Evolutionary conservation across 1,139 yeast species (phyloP).

Genomic region (Yamadazyma pseudoaaseri): DNA sequence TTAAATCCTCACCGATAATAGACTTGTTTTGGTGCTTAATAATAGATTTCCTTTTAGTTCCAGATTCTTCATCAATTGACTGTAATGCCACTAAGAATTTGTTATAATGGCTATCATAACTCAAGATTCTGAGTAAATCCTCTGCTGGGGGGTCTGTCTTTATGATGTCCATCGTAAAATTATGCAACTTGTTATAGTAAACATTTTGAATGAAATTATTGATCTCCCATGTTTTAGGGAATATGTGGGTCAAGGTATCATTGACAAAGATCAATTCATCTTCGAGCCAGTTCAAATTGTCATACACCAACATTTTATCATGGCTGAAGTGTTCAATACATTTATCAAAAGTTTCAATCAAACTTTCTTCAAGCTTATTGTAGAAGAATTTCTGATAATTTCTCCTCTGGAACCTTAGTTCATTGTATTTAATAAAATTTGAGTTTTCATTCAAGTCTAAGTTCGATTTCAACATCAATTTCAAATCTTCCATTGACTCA

Average conservation of each 20-base stretch:
- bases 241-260: slow-evolving; percentile 56
- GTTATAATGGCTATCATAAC: slow-evolving; percentile 70
- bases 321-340: slow-evolving; percentile 58
- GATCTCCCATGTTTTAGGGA: slow-evolving; percentile 72
- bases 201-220: slow-evolving; percentile 60
- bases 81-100: slow-evolving; percentile 33
- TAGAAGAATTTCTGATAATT: slow-evolving; percentile 67
- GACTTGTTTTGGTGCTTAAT: slow-evolving; percentile 43
- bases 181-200: slow-evolving; percentile 68
- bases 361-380: slow-evolving; percentile 56
- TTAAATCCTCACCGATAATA: slow-evolving; percentile 70
- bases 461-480: slow-evolving; percentile 50
- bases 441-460: slow-evolving; percentile 29
- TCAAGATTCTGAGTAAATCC: slow-evolving; percentile 60
- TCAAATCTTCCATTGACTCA: slow-evolving; percentile 78
- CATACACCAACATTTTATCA: slow-evolving; percentile 59
- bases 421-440: slow-evolving; percentile 24
- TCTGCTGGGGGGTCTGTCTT: slow-evolving; percentile 69
- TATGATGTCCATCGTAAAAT: slow-evolving; percentile 59
- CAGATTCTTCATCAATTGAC: slow-evolving; percentile 16
- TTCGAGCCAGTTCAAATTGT: slow-evolving; percentile 80
- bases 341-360: slow-evolving; percentile 64
- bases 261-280: slow-evolving; percentile 71
- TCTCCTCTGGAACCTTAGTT: slow-evolving; percentile 48
- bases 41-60: slow-evolving; percentile 29